Conservation (phyloP, 2,329 filamentous ascomycete genomes). For the Sporothrix schenckii region DNA sequence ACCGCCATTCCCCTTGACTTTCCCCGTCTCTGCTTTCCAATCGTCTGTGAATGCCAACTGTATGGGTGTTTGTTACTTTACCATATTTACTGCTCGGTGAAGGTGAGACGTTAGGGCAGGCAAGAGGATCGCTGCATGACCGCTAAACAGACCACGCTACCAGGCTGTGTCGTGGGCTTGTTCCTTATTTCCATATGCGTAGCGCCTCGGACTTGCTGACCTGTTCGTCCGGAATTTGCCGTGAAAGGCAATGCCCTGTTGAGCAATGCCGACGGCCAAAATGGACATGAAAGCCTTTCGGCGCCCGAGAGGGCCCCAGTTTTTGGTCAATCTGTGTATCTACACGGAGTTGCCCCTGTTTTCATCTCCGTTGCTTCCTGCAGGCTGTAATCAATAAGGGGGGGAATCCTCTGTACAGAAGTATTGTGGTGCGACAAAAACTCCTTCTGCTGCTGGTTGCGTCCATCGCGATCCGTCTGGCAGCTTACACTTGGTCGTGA, state of each 20-base stretch:
- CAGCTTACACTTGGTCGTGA: not conserved
- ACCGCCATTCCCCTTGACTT: not conserved
- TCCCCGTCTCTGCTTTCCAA: not conserved
- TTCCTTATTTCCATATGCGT: no score
- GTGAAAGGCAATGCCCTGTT: not conserved
- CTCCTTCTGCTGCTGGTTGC: conserved; percentile 4
- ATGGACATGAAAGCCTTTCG: not conserved
- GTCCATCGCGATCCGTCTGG: not conserved
- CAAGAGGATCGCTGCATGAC: no score
- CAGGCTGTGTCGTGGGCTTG: no score
- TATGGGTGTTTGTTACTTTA: not conserved
- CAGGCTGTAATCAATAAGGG: not conserved
- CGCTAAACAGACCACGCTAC: no score
- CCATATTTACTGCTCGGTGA: conserved; percentile 19
- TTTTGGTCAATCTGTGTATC: not conserved
- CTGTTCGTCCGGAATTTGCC: no score
- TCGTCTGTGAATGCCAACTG: no score
- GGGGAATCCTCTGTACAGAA: no score
- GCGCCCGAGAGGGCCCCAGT: not conserved
- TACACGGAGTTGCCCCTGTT: not conserved
- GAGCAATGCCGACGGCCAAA: not conserved
- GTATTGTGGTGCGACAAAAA: no score
- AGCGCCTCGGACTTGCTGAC: no score
- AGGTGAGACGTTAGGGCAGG: not conserved
- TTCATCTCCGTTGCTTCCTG: conserved; percentile 22